phyloP scores from a whole-genome alignment of 495 filamentous ascomycete species.

The Podospora comata region DNA sequence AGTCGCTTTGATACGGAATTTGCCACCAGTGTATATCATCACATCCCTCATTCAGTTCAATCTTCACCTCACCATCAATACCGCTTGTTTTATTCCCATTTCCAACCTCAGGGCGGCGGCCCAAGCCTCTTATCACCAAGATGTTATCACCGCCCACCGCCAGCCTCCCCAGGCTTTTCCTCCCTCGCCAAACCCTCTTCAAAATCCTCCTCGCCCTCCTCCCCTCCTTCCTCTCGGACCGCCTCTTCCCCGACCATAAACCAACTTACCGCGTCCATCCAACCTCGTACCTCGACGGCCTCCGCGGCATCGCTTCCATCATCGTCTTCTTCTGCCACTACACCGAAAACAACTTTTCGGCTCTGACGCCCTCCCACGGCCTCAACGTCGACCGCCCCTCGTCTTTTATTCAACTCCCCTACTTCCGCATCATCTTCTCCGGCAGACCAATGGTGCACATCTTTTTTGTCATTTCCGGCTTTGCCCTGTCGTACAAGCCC shows the following conservation, averaged over 20 bases:
- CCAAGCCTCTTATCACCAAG: background rate
- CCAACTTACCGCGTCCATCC: slow-evolving; percentile 33
- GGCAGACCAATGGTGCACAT: slow-evolving; percentile 70
- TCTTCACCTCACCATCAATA: background rate
- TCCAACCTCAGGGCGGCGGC: background rate
- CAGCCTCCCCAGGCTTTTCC: background rate
- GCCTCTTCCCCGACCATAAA: slow-evolving; percentile 32
- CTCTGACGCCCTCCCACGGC: slow-evolving; percentile 39
- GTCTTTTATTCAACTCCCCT: slow-evolving; percentile 59
- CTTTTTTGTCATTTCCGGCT: slow-evolving; percentile 72
- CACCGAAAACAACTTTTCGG: slow-evolving; percentile 42
- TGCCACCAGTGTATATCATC: background rate
- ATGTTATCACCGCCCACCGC: slow-evolving; percentile 7
- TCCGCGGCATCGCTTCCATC: slow-evolving; percentile 54
- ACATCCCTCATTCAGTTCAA: background rate
- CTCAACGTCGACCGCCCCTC: slow-evolving; percentile 39
- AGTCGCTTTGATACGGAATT: background rate
- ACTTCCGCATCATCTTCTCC: slow-evolving; percentile 59
- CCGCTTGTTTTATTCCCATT: background rate
- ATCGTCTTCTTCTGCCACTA: slow-evolving; percentile 52
- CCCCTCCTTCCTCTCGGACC: slow-evolving; percentile 35
- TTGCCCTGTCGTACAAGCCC: slow-evolving; percentile 63
- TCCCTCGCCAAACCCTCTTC: slow-evolving; percentile 1
- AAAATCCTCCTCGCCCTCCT: slow-evolving; percentile 28
- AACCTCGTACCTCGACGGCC: slow-evolving; percentile 53